Base-by-base conservation (phyloP, 1,284 basidiomycete genomes). In the Pterulicium gracile region DNA sequence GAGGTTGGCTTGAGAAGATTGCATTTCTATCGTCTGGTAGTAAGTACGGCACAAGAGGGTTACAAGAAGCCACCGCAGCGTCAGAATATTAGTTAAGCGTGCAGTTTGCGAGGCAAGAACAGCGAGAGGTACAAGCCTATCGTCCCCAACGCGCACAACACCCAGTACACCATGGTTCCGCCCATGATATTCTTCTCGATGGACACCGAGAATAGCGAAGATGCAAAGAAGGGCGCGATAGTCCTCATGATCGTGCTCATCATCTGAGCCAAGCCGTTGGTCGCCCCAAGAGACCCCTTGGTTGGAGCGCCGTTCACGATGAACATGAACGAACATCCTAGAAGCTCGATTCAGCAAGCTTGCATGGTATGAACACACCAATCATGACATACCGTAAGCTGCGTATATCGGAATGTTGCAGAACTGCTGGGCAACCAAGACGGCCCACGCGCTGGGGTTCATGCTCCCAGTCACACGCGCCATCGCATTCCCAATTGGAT, bases 151-250 rank as follows among this genome's bases (percentile, higher is more conserved):
- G 17, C 23, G 20, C 42, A 21, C 5, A 43, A 21, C 17, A 23
- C 42, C 23, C 19, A 24, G 17, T 43, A 43, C 5, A 43, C 42
- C 20, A 43, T 22, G 20, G 23, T 43, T 43, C 42, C 42, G 13
- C 42, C 42, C 19, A 43, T 21, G 4, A 43, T 21, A 5, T 43
- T 19, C 20, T 43, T 12, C 42, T 43, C 42, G 4, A 22, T 4
- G 4, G 42, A 43, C 19, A 43, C n/a, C 20, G 42, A 21, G 23
- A 43, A 43, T 4, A 43, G 20, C 14, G 42, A 43, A 19, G 42
- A 43, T 21, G 42, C 42, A 24, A 43, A 21, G 13, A 21, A 7
- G 14, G 42, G 42, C 4, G 42, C 7, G 7, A 43, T 17, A 13
- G 20, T 24, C 17, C 42, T 43, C 42, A 43, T 43, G 4, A 24